Evolutionary conservation across 2,329 filamentous ascomycete species (phyloP).

Genomic region (Botrytis sinoallii): DNA sequence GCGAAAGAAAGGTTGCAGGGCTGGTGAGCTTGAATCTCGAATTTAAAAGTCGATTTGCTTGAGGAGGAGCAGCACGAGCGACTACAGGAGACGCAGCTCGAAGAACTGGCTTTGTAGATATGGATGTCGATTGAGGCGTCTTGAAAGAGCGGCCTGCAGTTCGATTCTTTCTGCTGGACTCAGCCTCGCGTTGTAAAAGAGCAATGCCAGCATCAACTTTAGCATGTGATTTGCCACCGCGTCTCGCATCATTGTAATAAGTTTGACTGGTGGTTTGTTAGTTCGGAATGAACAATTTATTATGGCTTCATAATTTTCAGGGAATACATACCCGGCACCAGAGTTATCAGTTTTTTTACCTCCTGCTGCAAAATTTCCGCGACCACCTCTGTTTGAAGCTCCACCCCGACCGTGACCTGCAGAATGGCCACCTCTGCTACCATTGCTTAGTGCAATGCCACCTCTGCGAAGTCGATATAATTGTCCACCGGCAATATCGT

Average conservation of each 20-base stretch:
- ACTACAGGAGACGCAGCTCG: not conserved
- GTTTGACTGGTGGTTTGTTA: slow-evolving; percentile 1
- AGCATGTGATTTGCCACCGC: not conserved
- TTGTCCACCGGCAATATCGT: slow-evolving; percentile 34
- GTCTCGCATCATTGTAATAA: slow-evolving; percentile 10
- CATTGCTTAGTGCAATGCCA: slow-evolving; percentile 1
- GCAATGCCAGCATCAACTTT: slow-evolving; percentile 14
- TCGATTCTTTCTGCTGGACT: not conserved
- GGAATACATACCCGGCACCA: not conserved
- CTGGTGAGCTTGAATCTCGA: slow-evolving; percentile 9
- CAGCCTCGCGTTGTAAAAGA: slow-evolving; percentile 6
- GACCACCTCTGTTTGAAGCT: slow-evolving; percentile 11
- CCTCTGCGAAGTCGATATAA: slow-evolving; percentile 31
- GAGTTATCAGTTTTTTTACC: not conserved
- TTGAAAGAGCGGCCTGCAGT: slow-evolving; percentile 1
- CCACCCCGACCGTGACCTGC: slow-evolving; percentile 4
- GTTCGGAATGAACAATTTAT: not conserved
- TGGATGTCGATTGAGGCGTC: not conserved
- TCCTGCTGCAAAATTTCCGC: not conserved
- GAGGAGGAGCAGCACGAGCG: not conserved
- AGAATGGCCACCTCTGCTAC: slow-evolving; percentile 19
- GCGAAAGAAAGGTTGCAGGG: slow-evolving; percentile 2
- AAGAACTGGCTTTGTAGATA: not conserved
- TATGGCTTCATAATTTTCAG: not conserved
- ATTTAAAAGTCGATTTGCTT: not conserved